A percentile compares a stretch with the other conserved stretches of the same genome.
Evolutionary conservation across 768 basidiomycete genomes (phyloP).

Genomic region (Mycena maculata): DNA sequence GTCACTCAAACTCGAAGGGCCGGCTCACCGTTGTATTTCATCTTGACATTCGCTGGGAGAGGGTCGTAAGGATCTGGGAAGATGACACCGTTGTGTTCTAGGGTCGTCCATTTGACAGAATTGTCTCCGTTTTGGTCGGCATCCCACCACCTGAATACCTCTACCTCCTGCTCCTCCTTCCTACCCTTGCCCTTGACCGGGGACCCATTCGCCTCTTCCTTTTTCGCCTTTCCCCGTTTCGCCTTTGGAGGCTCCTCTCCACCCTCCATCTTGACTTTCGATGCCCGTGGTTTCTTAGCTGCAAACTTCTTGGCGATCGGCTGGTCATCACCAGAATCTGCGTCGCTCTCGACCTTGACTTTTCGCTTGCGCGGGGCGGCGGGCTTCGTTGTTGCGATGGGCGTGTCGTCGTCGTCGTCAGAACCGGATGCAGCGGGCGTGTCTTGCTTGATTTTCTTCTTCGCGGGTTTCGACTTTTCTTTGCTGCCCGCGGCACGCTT

Average conservation of each 20-base stretch:
- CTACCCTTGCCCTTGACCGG: slow-evolving; percentile 56
- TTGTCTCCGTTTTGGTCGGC: slow-evolving; percentile 79
- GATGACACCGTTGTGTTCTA: slow-evolving; percentile 93
- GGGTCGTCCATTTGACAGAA: slow-evolving; percentile 91
- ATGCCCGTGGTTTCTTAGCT: slow-evolving; percentile 57
- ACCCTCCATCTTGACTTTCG: slow-evolving; percentile 64
- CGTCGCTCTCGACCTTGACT: slow-evolving; percentile 63
- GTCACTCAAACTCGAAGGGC: slow-evolving; percentile 11
- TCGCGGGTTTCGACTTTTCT: slow-evolving; percentile 64
- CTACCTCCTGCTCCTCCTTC: slow-evolving; percentile 77
- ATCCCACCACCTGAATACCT: slow-evolving; percentile 91
- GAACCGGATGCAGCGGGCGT: slow-evolving; percentile 46
- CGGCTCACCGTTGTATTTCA: slow-evolving; percentile 91
- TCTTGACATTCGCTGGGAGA: slow-evolving; percentile 84
- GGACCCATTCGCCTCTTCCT: slow-evolving; percentile 50
- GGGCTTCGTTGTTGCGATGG: slow-evolving; percentile 52
- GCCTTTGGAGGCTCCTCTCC: slow-evolving; percentile 53
- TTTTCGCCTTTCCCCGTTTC: slow-evolving; percentile 60
- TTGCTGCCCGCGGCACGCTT: slow-evolving; percentile 71
- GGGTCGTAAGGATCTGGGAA: slow-evolving; percentile 96
- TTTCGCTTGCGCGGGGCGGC: slow-evolving; percentile 55
- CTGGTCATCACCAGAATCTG: slow-evolving; percentile 59
- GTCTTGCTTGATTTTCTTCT: slow-evolving; percentile 75
- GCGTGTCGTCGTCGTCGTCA: slow-evolving; percentile 53
- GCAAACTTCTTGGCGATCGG: slow-evolving; percentile 54